Conservation (phyloP, 2,329 filamentous ascomycete species). For the Calonectria montana region DNA sequence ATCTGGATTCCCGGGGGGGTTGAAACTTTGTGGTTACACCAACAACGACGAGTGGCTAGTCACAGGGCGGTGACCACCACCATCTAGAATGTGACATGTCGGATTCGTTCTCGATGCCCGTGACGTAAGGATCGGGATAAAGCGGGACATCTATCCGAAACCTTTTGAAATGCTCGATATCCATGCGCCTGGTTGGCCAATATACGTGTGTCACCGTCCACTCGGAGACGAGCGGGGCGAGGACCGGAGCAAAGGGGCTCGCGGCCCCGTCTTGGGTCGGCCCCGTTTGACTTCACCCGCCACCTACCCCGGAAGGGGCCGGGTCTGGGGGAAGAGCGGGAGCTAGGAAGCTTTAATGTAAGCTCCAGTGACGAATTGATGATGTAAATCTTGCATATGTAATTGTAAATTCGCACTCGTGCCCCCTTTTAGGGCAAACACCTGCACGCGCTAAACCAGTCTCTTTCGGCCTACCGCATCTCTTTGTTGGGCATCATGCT, state of each 20-base stretch:
- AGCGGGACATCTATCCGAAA: background rate
- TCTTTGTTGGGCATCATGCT: background rate
- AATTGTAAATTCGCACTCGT: background rate
- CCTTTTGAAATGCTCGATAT: background rate
- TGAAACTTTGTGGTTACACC: background rate
- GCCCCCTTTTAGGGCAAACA: background rate
- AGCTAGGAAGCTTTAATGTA: too few species aligned
- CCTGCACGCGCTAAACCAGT: background rate
- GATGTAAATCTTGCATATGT: background rate
- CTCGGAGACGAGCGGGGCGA: background rate
- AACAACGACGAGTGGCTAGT: background rate
- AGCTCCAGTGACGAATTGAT: background rate
- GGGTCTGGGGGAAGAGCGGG: background rate
- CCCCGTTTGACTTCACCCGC: background rate
- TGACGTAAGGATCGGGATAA: background rate
- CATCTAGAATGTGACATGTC: background rate
- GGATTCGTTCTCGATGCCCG: background rate
- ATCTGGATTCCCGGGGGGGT: background rate
- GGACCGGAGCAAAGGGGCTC: background rate
- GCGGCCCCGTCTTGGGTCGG: background rate
- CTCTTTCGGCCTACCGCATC: background rate
- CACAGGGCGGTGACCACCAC: background rate
- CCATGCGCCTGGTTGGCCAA: background rate
- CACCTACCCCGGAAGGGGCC: background rate
- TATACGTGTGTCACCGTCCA: background rate